Conservation (phyloP, 148 eudicot species). For the Vaccinium myrtillus region DNA sequence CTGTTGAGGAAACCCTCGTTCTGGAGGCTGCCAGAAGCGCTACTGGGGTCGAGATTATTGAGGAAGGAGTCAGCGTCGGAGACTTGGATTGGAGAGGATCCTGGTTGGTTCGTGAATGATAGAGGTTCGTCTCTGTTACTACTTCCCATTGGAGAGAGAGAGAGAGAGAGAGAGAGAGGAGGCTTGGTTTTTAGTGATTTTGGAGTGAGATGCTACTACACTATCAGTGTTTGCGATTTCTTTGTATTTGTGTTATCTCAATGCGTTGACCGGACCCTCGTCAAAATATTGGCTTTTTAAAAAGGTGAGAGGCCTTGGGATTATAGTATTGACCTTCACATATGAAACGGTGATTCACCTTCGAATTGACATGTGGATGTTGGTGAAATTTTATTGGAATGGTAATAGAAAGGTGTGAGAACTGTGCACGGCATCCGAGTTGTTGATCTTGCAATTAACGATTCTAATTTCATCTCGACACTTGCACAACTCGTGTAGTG, state of each 20-base stretch:
- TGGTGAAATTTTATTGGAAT: too few relatives aligned
- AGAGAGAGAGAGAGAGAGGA: neutral
- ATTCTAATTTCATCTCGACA: too few relatives aligned
- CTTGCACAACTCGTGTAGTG: too few relatives aligned
- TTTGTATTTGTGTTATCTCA: neutral
- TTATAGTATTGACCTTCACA: too few relatives aligned
- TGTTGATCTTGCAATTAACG: too few relatives aligned
- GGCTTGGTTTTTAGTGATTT: neutral
- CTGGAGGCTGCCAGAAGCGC: constrained; percentile 80
- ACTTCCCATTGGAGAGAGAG: constrained; percentile 35
- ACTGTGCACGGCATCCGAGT: too few relatives aligned
- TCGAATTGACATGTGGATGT: too few relatives aligned
- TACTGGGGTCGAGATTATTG: constrained; percentile 21
- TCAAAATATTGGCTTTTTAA: neutral
- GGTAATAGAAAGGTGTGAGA: too few relatives aligned
- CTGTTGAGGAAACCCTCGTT: constrained; percentile 44
- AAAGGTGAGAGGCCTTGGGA: too few relatives aligned
- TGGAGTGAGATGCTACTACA: constrained; percentile 12
- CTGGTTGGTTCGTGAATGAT: constrained; percentile 35
- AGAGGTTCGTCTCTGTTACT: constrained; percentile 52
- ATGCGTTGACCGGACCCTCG: neutral
- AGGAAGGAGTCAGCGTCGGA: constrained; percentile 48
- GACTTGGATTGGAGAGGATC: constrained; percentile 59
- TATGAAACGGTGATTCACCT: too few relatives aligned
- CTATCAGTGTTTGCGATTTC: too few relatives aligned